Evolutionary conservation across 1,284 basidiomycete species (phyloP).

Genomic region (Rhodotorula sp.): DNA sequence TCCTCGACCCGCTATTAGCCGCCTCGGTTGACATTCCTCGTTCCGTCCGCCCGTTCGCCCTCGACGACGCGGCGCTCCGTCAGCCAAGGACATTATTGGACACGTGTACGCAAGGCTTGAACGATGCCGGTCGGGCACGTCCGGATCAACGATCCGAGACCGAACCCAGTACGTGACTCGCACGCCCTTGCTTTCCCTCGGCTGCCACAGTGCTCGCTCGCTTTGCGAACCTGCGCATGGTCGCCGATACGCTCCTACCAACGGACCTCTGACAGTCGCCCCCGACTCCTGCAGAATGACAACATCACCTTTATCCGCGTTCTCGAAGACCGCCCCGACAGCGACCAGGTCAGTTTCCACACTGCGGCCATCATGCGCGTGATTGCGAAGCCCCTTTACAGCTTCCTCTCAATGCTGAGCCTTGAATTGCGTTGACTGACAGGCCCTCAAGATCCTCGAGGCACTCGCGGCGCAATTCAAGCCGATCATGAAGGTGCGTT

Average conservation of each 20-base stretch:
- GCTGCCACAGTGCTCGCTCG: too few relatives aligned
- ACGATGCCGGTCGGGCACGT: constrained; percentile 29
- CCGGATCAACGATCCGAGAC: constrained; percentile 16
- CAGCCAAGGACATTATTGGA: too few relatives aligned
- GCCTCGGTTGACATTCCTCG: neutral
- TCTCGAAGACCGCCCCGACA: constrained; percentile 4
- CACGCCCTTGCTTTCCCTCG: neutral
- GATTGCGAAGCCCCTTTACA: too few relatives aligned
- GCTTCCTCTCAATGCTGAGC: too few relatives aligned
- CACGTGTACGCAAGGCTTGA: neutral
- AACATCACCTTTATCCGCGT: constrained; percentile 35
- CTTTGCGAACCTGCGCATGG: neutral
- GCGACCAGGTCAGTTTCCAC: constrained; percentile 7
- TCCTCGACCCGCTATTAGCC: neutral
- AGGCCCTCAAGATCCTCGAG: constrained; percentile 32
- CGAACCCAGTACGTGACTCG: constrained; percentile 16
- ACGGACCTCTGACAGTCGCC: neutral
- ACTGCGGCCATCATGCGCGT: too few relatives aligned
- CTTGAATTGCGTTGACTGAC: neutral
- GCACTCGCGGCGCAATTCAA: constrained; percentile 38
- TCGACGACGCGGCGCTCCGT: too few relatives aligned
- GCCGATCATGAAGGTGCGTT: constrained; percentile 30
- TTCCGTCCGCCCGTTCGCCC: neutral
- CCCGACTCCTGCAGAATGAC: constrained; percentile 17
- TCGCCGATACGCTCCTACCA: too few relatives aligned